Base-by-base conservation (phyloP, 805 yeast species). In the Saturnispora quitensis region DNA sequence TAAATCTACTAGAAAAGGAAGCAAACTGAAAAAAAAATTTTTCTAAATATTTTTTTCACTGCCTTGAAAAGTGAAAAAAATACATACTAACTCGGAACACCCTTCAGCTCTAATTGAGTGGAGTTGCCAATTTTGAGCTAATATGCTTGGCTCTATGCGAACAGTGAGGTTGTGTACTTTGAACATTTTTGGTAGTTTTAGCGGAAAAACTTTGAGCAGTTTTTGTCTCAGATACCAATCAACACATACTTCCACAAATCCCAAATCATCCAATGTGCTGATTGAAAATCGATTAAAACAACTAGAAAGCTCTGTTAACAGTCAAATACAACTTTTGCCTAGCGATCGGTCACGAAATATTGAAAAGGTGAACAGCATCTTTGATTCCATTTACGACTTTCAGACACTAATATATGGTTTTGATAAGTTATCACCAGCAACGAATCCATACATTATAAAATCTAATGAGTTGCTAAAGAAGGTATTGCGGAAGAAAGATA, bases 381-480 rank as follows among this genome's bases (percentile, higher is more conserved):
- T 52, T 36, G 43, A 57, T 45, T 40, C 56, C 48, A 45, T 64
- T 60, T 53, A 60, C 58, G 44, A 31, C 38, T 63, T 57, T 49
- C 71, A 67, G 43, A 60, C 61, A 25, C 43, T 58, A 4, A 51
- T 66, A 4, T 55, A 56, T 24, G 62, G 58, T 33, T 58, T 56
- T 13, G 56, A 55, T 45, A 59, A 62, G 45, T 36, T 60, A 18
- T 51, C 59, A 27, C 56, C 58, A 5, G 50, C 51, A 7, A 53
- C 58, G n/a, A 57, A 59, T 45, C 54, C 53, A 18, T 55, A 57
- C 34, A 50, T 59, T 25, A 31, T 54, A n/a, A 51, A 58, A 44
- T 58, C 66, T 2, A 62, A 63, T 43, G 50, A 55, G 15, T 45
- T 63, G 13, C 45, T 61, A 25, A 45, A 31, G 18, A 50, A 56